Evolutionary conservation across 495 filamentous ascomycete genomes (phyloP), one percentile per base, ranked within the genome.

Genomic region (Thermochaetoides thermophila): DNA sequence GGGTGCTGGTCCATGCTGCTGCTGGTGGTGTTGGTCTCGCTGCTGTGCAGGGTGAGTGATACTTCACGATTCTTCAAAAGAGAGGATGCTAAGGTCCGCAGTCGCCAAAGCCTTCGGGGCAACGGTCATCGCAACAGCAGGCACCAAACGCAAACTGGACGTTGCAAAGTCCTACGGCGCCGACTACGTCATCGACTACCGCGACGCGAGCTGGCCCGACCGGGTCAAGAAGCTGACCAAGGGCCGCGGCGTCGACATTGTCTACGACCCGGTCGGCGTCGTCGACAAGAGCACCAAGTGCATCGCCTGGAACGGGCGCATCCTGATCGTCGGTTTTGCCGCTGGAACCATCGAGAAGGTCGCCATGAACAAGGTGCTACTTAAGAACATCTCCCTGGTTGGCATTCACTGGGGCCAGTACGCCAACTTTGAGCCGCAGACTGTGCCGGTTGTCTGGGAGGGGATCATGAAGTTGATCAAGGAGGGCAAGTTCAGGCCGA

Each of bases 351-450:
- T 94, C 45, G 87, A 96, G 61, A 89, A 89, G 56, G 70, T 95
- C 34, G 81, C 81, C 13, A 71, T 85, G 65, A 96, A 96, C 53
- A 73, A 84, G 56, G 81, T 93, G 15, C 53, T 94, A 44, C 60
- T 96, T 46, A 96, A 94, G 70, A 96, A 96, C 57, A 85, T 94
- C 35, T 79, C 73, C 42, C 52, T 96, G 10, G 78, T 94, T 3
- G 87, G 87, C 1, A 56, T 94, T 46, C 84, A 93, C 55, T 96
- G 86, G 86, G 87, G 87, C 1, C 64, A 71, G 54, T 96, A 93
- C 63, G 63, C 74, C 2, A 66, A 58, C 20, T 68, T 73, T 42
- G 84, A 93, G 62, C 72, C 60, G 31, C 69, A 77, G 55, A 80
- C 68, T 5, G 71, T 89, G 0, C 64, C 63, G 14, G 55, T 47